phyloP scores from a whole-genome alignment of 768 basidiomycete species.

The Lepiota subincarnata region DNA sequence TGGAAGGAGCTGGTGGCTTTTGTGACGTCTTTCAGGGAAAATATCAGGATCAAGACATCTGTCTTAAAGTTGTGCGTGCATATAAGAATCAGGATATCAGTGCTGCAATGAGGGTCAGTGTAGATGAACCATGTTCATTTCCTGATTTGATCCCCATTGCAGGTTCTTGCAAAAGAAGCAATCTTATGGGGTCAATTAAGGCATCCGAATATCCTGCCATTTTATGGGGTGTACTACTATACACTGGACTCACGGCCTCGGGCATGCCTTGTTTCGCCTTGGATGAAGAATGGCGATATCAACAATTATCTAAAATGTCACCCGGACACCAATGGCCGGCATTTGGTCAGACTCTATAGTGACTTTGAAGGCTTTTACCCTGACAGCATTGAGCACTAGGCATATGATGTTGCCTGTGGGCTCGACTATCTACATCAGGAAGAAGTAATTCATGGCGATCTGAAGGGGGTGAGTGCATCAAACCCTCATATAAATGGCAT shows the following conservation, averaged over 20 bases:
- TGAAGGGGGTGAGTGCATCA: constrained; percentile 15
- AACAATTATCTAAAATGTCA: background rate
- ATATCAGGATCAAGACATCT: background rate
- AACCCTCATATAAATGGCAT: background rate
- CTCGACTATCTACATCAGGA: constrained; percentile 15
- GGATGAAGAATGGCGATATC: constrained; percentile 14
- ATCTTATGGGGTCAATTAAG: constrained; percentile 5
- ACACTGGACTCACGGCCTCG: background rate
- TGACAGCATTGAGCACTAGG: background rate
- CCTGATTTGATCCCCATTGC: background rate
- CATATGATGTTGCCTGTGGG: constrained; percentile 13
- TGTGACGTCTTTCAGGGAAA: background rate
- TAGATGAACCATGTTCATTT: background rate
- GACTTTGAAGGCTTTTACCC: background rate
- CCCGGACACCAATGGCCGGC: background rate
- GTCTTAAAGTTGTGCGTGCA: background rate
- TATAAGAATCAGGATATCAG: background rate
- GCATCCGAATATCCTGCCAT: constrained; percentile 9
- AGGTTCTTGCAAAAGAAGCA: constrained; percentile 6
- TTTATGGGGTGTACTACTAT: constrained; percentile 6
- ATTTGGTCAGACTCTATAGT: background rate
- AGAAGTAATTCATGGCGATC: constrained; percentile 16
- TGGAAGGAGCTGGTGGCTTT: background rate
- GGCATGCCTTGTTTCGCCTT: constrained; percentile 11
- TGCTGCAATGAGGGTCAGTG: background rate